Percentiles rank a stretch among this genome's conserved stretches.
phyloP scores from a whole-genome alignment of 176 grass and related monocot genomes.

The Lolium multiflorum region DNA sequence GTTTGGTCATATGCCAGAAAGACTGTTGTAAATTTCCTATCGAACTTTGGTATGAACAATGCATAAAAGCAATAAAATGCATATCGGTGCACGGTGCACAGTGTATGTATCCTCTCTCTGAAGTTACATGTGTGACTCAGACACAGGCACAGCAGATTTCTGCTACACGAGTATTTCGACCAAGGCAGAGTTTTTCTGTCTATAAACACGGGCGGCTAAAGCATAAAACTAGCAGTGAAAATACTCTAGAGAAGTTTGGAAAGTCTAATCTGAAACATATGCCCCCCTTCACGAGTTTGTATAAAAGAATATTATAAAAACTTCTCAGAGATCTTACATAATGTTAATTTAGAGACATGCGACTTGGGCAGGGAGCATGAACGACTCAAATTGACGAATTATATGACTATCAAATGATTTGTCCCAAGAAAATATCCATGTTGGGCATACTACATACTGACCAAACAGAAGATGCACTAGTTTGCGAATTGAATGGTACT shows the following conservation, averaged over 20 bases:
- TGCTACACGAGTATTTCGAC: background rate
- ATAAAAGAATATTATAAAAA: background rate
- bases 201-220: background rate
- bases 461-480: conserved; percentile 22
- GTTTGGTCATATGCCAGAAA: conserved; percentile 13
- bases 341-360: background rate
- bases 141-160: background rate
- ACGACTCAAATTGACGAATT: background rate
- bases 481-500: background rate
- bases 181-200: background rate
- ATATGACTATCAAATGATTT: background rate
- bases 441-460: conserved; percentile 10
- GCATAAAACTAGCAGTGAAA: background rate
- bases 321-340: background rate
- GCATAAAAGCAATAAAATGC: conserved; percentile 55
- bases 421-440: conserved; percentile 26
- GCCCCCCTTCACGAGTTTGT: background rate
- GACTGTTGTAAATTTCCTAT: conserved; percentile 45
- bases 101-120: background rate
- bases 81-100: conserved; percentile 10
- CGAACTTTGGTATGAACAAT: conserved; percentile 42
- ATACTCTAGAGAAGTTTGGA: background rate
- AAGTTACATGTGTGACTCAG: background rate
- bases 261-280: background rate
- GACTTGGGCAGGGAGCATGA: conserved; percentile 1